Conservation (phyloP, 257 asterid species). For the Nicotiana benthamiana region DNA sequence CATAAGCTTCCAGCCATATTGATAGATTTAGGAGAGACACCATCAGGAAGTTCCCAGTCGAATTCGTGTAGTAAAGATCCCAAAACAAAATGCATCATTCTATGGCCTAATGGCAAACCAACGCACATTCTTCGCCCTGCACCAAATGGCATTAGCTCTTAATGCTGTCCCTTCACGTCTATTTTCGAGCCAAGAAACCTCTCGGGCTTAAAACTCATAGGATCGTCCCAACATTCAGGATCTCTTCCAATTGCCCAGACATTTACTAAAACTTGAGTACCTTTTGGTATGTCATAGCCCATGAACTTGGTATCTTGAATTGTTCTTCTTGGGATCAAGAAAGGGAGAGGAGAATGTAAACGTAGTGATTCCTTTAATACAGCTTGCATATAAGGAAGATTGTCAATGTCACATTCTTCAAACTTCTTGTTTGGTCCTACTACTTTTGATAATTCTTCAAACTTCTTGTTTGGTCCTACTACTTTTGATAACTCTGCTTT, state of each 20-base stretch:
- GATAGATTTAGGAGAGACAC: no score
- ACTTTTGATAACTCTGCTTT: not conserved
- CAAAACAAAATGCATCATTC: not conserved
- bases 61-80: slow-evolving; percentile 9
- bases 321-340: slow-evolving; percentile 6
- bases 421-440: no score
- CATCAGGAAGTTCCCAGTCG: slow-evolving; percentile 3
- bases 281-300: slow-evolving; percentile 12
- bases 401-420: slow-evolving; percentile 9
- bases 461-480: not conserved
- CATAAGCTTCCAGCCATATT: no score
- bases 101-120: slow-evolving; percentile 10
- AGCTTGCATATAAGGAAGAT: slow-evolving; percentile 6
- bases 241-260: slow-evolving; percentile 13
- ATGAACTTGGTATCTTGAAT: slow-evolving; percentile 8
- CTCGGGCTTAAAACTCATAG: slow-evolving; percentile 6
- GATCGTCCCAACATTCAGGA: slow-evolving; percentile 5
- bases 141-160: slow-evolving; percentile 13
- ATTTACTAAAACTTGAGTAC: slow-evolving; percentile 5
- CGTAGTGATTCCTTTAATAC: slow-evolving; percentile 6
- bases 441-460: no score
- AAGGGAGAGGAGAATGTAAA: slow-evolving; percentile 13
- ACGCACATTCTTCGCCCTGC: slow-evolving; percentile 13
- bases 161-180: slow-evolving; percentile 3
- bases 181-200: slow-evolving; percentile 9